phyloP scores from a whole-genome alignment of 129 eudicot genomes.

The Lactuca saligna region DNA sequence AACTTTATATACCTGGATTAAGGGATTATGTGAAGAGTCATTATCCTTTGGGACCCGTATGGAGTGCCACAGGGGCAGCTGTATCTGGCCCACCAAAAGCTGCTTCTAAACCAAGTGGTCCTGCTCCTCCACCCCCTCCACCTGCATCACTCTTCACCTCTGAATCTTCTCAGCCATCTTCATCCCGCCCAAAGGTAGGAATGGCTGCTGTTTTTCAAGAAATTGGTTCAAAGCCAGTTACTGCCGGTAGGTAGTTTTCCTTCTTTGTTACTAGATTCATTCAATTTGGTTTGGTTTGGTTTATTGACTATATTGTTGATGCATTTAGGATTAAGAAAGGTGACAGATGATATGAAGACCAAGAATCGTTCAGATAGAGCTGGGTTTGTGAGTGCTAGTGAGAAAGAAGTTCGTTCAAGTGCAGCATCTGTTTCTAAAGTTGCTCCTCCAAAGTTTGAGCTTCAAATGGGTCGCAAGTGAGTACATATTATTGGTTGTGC shows the following conservation, averaged over 20 bases:
- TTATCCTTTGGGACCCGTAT: conserved; percentile 93
- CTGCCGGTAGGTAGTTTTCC: conserved; percentile 74
- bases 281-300: conserved; percentile 4
- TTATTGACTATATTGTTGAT: conserved; percentile 1
- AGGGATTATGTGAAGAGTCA: conserved; percentile 80
- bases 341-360: conserved; percentile 89
- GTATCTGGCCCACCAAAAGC: conserved; percentile 52
- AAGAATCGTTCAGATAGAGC: conserved; percentile 82
- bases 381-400: conserved; percentile 65
- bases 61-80: conserved; percentile 76
- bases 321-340: conserved; percentile 69
- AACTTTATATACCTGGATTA: conserved; percentile 80
- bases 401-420: conserved; percentile 46
- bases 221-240: conserved; percentile 71
- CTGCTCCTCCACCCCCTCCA: conserved; percentile 91
- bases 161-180: conserved; percentile 63
- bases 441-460: conserved; percentile 86
- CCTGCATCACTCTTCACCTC: conserved; percentile 70
- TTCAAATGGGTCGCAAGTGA: conserved; percentile 98
- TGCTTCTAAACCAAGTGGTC: conserved; percentile 54
- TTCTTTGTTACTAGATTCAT: background rate
- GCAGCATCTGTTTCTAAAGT: conserved; percentile 65
- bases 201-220: conserved; percentile 95
- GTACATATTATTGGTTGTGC: conserved; percentile 22
- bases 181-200: conserved; percentile 79